Percentiles rank a stretch among this genome's conserved stretches.
These are phyloP conservation scores for Ceratopteris richardii DNA, from an alignment of 75 land plant species.

Conservation along the genomic window DNA sequence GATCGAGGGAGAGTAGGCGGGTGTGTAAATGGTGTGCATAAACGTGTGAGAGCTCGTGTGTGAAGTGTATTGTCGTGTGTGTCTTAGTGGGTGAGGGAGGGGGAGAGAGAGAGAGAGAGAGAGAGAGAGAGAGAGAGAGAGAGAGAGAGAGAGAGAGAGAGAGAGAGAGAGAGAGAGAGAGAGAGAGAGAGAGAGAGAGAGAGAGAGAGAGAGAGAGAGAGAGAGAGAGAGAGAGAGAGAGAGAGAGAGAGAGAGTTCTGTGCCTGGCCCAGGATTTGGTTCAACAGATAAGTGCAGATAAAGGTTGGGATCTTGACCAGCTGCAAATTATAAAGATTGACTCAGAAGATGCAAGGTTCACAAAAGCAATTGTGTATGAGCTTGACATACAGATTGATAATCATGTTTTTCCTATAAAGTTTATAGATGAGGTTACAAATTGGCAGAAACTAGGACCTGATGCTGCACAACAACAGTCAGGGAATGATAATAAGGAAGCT, in stretches of 20 bases:
- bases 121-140: not conserved
- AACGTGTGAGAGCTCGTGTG: no score
- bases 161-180: not conserved
- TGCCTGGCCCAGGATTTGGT: not conserved
- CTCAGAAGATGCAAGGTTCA: not conserved
- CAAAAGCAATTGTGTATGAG: not conserved
- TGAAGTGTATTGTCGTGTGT: no score
- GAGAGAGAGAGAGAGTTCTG: not conserved
- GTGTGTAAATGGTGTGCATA: no score
- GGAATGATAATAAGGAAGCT: no score
- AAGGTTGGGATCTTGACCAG: not conserved
- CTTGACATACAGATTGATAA: not conserved
- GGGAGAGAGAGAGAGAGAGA: not conserved
- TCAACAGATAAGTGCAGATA: not conserved
- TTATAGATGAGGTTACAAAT: not conserved
- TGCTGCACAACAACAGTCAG: no score
- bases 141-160: not conserved
- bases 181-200: not conserved
- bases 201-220: not conserved
- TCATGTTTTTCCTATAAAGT: not conserved
- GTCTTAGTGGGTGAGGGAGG: no score
- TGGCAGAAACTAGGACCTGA: no score
- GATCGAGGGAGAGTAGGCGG: no score
- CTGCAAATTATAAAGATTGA: not conserved
- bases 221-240: slow-evolving; percentile 4